Conservation (phyloP, 768 basidiomycete genomes). For the Mycena pura region DNA sequence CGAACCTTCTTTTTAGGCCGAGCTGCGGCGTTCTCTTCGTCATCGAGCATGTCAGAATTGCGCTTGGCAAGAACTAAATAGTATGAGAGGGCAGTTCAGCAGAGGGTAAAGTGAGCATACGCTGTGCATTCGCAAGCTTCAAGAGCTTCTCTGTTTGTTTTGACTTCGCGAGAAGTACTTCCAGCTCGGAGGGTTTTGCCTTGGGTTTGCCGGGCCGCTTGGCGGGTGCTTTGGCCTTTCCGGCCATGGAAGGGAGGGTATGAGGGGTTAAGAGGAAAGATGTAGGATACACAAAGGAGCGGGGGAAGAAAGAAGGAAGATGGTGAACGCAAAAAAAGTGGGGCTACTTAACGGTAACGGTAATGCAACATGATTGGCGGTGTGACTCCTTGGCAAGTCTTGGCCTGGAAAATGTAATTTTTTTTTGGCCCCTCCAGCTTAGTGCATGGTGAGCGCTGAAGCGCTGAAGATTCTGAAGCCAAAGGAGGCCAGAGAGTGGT, state of each 20-base stretch:
- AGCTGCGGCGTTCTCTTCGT: not conserved
- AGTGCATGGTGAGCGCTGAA: too few relatives aligned
- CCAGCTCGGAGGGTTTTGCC: not conserved
- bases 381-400: too few relatives aligned
- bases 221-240: not conserved
- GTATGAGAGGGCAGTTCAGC: not conserved
- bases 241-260: not conserved
- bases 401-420: too few relatives aligned
- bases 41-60: not conserved
- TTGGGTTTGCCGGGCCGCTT: not conserved
- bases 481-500: too few relatives aligned
- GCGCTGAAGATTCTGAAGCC: too few relatives aligned
- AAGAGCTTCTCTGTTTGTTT: not conserved
- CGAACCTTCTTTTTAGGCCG: not conserved
- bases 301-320: too few relatives aligned
- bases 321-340: too few relatives aligned
- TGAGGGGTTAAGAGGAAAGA: too few relatives aligned
- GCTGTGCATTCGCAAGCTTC: not conserved
- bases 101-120: not conserved
- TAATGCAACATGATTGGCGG: too few relatives aligned
- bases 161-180: not conserved
- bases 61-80: not conserved
- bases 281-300: too few relatives aligned
- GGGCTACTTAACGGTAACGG: too few relatives aligned
- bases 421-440: too few relatives aligned